Evolutionary conservation across 805 yeast species (phyloP), one percentile per base, ranked within the genome.

Genomic region (Citeromyces matritensis): DNA sequence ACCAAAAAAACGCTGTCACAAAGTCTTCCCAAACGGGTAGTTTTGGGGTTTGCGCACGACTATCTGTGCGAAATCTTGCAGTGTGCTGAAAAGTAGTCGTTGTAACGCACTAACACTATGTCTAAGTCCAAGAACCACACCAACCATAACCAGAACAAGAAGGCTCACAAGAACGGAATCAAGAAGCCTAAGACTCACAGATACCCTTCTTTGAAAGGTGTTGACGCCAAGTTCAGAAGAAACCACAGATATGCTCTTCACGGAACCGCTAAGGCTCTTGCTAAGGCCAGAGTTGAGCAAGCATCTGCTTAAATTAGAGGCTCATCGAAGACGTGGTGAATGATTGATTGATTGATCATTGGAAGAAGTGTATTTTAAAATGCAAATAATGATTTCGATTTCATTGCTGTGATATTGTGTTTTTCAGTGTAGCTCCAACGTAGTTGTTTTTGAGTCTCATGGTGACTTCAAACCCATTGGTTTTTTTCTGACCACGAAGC

Each of bases 111-210:
- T 39, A 49, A 56, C 58, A 63, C 55, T 69, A 88, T 91, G 98
- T 64, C 98, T 67, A 91, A 91, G 74, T 88, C 97, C 51, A 91
- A 91, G 95, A 91, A 91, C 73, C 97, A 91, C 67, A 91, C 98
- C 69, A 86, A 85, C 70, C 98, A 91, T 72, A 91, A 91, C 93
- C 97, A 88, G 72, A 82, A 80, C 85, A 81, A 69, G 65, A 91
- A 91, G 93, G 97, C 97, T 59, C 98, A 91, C 96, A 86, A 79
- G 64, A 91, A 91, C 81, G 98, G 98, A 73, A 88, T 91, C 74
- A 88, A 88, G 82, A 91, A 88, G 86, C 95, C 96, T 55, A 82
- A 74, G 78, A 79, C 95, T 60, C 69, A 75, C 94, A 86, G 83
- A 74, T 85, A 88, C 78, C 95, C 95, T 51, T 86, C 97, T 48